A percentile compares a stretch with the other conserved stretches of the same genome.
Evolutionary conservation across 768 basidiomycete genomes (phyloP).

Genomic region (Psilocybe tampanensis): DNA sequence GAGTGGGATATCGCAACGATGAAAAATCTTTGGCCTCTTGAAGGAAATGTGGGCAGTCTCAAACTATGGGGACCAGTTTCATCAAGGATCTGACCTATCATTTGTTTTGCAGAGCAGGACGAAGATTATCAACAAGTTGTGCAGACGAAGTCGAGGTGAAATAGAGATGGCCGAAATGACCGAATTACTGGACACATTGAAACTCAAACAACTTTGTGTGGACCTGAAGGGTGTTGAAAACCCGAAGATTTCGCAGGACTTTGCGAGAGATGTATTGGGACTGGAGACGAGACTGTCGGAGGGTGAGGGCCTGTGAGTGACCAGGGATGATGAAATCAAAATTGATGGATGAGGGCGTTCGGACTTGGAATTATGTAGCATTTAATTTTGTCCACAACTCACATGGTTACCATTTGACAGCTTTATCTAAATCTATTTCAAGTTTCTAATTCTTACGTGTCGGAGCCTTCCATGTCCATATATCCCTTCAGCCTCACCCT

Average conservation of each 20-base stretch:
- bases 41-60: slow-evolving; percentile 33
- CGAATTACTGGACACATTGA: slow-evolving; percentile 39
- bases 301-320: slow-evolving; percentile 13
- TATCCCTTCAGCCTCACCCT: slow-evolving; percentile 2
- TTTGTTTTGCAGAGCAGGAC: slow-evolving; percentile 28
- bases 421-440: background rate
- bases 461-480: background rate
- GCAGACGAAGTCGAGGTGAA: slow-evolving; percentile 34
- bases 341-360: background rate
- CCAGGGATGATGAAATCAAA: slow-evolving; percentile 11
- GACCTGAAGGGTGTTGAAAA: slow-evolving; percentile 30
- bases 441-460: background rate
- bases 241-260: slow-evolving; percentile 7
- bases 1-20: slow-evolving; percentile 39
- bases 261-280: slow-evolving; percentile 13
- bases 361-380: background rate
- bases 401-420: background rate
- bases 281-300: background rate
- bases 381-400: background rate
- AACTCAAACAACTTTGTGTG: slow-evolving; percentile 48
- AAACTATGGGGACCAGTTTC: background rate
- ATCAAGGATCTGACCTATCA: background rate
- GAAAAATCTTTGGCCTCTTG: slow-evolving; percentile 41
- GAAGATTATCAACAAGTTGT: slow-evolving; percentile 35
- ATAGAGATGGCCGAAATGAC: slow-evolving; percentile 35